These are phyloP conservation scores for Nigrospora osmanthi DNA, from an alignment of 2,329 filamentous ascomycete species.

Conservation along the genomic window DNA sequence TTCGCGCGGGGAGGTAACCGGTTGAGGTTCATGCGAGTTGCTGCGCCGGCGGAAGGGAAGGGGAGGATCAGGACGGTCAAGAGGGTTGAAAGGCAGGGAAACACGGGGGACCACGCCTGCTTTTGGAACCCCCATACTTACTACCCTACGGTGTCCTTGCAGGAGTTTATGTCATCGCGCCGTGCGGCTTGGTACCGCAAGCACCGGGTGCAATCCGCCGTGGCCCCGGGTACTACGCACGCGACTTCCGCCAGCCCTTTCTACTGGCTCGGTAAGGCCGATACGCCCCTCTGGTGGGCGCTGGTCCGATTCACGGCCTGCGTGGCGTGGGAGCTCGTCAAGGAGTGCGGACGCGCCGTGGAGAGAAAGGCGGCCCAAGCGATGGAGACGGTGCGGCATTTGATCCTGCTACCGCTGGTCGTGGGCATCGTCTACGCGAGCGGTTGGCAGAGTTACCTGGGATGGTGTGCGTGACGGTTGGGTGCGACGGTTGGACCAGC, in stretches of 20 bases:
- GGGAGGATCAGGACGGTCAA: too few relatives aligned
- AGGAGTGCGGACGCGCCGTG: background rate
- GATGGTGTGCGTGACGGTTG: background rate
- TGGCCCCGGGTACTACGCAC: too few relatives aligned
- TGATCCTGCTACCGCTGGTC: background rate
- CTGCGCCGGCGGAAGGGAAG: too few relatives aligned
- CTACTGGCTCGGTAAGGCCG: too few relatives aligned
- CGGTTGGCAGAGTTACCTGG: background rate
- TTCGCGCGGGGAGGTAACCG: too few relatives aligned
- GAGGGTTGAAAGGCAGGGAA: too few relatives aligned
- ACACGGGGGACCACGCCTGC: too few relatives aligned
- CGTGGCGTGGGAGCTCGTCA: background rate
- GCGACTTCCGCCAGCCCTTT: too few relatives aligned
- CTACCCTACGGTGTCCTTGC: background rate
- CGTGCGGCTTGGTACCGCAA: background rate
- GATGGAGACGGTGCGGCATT: background rate
- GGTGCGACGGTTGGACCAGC: background rate
- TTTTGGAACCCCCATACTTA: background rate
- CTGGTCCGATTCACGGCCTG: background rate
- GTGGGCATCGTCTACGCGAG: background rate
- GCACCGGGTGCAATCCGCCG: background rate
- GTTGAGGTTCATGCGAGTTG: too few relatives aligned
- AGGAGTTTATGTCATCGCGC: background rate
- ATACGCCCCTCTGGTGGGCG: background rate
- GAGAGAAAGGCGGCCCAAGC: background rate